Evolutionary conservation across 805 yeast species (phyloP), one percentile per base, ranked within the genome.

Genomic region (Yamadazyma endophytica): DNA sequence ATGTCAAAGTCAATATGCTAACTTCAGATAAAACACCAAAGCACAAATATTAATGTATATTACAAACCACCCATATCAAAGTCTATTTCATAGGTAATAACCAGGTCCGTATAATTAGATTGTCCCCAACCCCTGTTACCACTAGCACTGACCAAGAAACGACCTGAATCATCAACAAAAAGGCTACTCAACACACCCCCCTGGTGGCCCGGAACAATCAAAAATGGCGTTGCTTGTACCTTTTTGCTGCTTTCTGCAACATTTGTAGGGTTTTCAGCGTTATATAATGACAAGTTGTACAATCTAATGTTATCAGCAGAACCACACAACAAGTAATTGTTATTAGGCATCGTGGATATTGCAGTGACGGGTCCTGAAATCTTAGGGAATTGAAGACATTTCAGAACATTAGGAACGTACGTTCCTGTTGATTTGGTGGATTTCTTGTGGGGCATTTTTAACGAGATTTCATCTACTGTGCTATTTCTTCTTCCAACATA

Each of bases 81-180:
- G 32, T 78, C 79, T 19, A 89, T 81, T 43, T 86, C 95, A 53
- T 89, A 90, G 15, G 87, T 68, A 44, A 88, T 70, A 7, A 83
- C 83, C n/a, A 78, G 73, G 36, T 88, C 96, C 1, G 92, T 81
- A 15, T 82, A 73, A 21, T 68, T 62, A 3, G 95, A 88, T 44
- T 82, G 88, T 1, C 70, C 72, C 97, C 97, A 90, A 4, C 98
- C 98, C 48, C 97, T 73, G 40, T 84, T 86, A 7, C 98, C 98
- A 52, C 95, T 82, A 1, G 97, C 80, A 48, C 95, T 82, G 5
- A 90, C 73, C 81, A 92, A 69, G 54, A 84, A 92, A 39, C 92
- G 62, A 23, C 94, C 86, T 2, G 92, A 82, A 18, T 90, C 90
- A 55, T 90, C 97, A 14, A 89, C 80, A 33, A 75, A 68, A 40